Conservation (phyloP, 176 grass and related monocot genomes). For the Aegilops tauschii region DNA sequence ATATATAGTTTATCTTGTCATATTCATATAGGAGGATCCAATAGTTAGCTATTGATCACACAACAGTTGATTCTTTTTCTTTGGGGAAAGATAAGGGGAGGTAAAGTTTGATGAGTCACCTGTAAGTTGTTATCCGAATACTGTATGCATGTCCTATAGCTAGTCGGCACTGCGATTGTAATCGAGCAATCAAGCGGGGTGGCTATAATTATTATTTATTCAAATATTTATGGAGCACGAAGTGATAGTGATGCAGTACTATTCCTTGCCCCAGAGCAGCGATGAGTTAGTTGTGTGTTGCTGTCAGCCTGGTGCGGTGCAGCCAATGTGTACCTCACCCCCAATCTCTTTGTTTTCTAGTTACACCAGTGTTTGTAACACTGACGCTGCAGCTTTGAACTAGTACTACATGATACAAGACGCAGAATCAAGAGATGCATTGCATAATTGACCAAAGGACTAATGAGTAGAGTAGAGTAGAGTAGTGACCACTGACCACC, state of each 20-base stretch:
- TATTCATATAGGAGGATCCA: constrained; percentile 27
- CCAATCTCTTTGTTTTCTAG: neutral
- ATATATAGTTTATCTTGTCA: neutral
- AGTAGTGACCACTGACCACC: too few species aligned
- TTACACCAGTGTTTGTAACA: neutral
- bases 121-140: constrained; percentile 3
- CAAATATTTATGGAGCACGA: constrained; percentile 14
- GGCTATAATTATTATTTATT: constrained; percentile 29
- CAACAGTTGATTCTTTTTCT: constrained; percentile 32
- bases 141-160: neutral
- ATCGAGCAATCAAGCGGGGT: constrained; percentile 6
- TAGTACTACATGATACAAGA: neutral
- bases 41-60: constrained; percentile 17
- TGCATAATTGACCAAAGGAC: neutral
- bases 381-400: neutral
- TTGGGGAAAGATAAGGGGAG: neutral
- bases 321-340: neutral
- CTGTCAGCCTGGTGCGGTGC: constrained; percentile 8
- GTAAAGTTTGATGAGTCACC: neutral
- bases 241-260: neutral
- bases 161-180: constrained; percentile 13
- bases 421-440: neutral
- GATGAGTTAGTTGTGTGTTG: neutral
- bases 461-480: too few species aligned
- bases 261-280: neutral